Evolutionary conservation across 1,284 basidiomycete species (phyloP).

Genomic region (Trichosporon coremiiforme): DNA sequence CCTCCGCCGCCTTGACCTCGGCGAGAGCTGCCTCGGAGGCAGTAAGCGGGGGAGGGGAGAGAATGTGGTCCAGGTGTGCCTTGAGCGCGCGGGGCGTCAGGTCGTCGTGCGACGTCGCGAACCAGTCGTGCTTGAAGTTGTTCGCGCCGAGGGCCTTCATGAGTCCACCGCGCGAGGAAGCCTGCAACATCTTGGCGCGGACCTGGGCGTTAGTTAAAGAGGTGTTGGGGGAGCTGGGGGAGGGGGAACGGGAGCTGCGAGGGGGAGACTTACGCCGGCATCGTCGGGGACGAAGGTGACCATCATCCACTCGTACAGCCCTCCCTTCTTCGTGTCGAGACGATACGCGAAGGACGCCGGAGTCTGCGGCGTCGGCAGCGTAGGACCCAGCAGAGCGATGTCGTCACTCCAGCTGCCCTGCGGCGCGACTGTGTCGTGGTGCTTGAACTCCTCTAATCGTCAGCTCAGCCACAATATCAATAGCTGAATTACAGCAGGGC

Average conservation of each 20-base stretch:
- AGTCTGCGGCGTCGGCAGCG: slow-evolving; percentile 48
- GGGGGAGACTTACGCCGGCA: slow-evolving; percentile 46
- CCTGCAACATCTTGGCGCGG: slow-evolving; percentile 79
- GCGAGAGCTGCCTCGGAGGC: slow-evolving; percentile 76
- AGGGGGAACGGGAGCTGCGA: no score
- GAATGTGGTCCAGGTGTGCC: slow-evolving; percentile 70
- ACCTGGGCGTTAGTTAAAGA: slow-evolving; percentile 38
- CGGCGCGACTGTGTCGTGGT: slow-evolving; percentile 40
- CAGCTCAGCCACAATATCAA: no score
- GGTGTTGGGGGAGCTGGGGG: no score
- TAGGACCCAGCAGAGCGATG: slow-evolving; percentile 43
- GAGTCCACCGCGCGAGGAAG: slow-evolving; percentile 74
- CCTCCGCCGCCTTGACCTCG: slow-evolving; percentile 72
- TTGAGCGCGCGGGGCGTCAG: slow-evolving; percentile 63
- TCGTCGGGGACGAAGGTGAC: slow-evolving; percentile 56
- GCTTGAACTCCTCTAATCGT: slow-evolving; percentile 45
- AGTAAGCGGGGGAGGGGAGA: slow-evolving; percentile 77
- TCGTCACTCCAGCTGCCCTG: slow-evolving; percentile 50
- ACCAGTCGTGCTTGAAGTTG: slow-evolving; percentile 74
- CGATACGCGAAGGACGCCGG: slow-evolving; percentile 55
- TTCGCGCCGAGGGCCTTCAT: slow-evolving; percentile 74
- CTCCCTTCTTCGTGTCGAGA: slow-evolving; percentile 46
- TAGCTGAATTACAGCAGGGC: no score
- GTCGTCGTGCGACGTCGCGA: slow-evolving; percentile 67
- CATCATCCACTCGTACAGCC: slow-evolving; percentile 55